Conservation (phyloP, 768 basidiomycete genomes). For the Leucocoprinus sp. region DNA sequence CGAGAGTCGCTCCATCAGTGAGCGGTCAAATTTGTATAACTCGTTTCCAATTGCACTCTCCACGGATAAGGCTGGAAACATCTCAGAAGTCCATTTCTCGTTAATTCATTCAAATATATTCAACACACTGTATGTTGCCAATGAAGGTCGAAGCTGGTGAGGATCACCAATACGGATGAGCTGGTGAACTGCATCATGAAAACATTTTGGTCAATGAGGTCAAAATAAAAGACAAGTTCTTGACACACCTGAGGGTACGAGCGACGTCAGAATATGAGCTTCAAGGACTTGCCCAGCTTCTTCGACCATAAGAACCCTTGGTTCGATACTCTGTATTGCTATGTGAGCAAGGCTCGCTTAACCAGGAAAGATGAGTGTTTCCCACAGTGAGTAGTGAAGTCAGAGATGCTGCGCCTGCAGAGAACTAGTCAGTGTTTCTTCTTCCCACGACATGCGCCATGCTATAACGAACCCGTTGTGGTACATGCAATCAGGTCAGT, state of each 20-base stretch:
- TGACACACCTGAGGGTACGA: slow-evolving; percentile 40
- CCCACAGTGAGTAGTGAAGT: slow-evolving; percentile 45
- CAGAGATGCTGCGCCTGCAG: slow-evolving; percentile 60
- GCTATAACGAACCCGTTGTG: slow-evolving; percentile 47
- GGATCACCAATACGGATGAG: slow-evolving; percentile 80
- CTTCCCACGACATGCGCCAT: background rate
- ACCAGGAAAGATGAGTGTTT: slow-evolving; percentile 9
- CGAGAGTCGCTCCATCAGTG: slow-evolving; percentile 69
- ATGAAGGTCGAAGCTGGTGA: slow-evolving; percentile 64
- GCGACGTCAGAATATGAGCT: slow-evolving; percentile 58
- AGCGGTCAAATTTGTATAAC: slow-evolving; percentile 62
- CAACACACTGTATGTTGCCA: slow-evolving; percentile 47
- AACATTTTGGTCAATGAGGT: background rate
- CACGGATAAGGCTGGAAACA: slow-evolving; percentile 52
- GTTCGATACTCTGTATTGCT: slow-evolving; percentile 41
- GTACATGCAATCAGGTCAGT: slow-evolving; percentile 70
- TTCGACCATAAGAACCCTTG: slow-evolving; percentile 62
- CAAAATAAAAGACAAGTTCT: background rate
- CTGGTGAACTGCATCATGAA: slow-evolving; percentile 39
- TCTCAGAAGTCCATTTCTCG: slow-evolving; percentile 4
- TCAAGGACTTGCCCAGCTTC: slow-evolving; percentile 81
- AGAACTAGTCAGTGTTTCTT: background rate
- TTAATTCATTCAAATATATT: background rate
- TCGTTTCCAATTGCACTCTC: slow-evolving; percentile 48
- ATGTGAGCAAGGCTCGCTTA: background rate